These are phyloP conservation scores for Blastobotrys attinorum DNA, from an alignment of 805 yeast species.

Conservation along the genomic window DNA sequence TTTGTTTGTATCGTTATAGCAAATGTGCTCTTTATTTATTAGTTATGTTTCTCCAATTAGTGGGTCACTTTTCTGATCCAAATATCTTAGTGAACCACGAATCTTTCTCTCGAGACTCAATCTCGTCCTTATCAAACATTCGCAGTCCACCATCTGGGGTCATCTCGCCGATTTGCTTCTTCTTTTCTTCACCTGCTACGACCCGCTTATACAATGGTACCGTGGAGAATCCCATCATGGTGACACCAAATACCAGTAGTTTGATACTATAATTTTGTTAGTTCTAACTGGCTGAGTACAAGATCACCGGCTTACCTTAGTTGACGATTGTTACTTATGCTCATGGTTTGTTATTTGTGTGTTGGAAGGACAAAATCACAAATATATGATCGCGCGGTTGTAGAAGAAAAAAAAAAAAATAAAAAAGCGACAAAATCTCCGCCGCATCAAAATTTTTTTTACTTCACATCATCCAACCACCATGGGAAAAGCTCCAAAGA, in stretches of 20 bases:
- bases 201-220: slow-evolving; percentile 15
- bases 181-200: slow-evolving; percentile 36
- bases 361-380: too few relatives aligned
- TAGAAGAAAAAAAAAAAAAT: too few relatives aligned
- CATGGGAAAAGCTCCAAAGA: slow-evolving; percentile 27
- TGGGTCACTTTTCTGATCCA: slow-evolving; percentile 27
- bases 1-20: too few relatives aligned
- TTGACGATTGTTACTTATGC: too few relatives aligned
- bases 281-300: neutral
- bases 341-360: too few relatives aligned
- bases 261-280: slow-evolving; percentile 1
- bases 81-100: slow-evolving; percentile 36
- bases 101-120: slow-evolving; percentile 29
- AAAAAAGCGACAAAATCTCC: too few relatives aligned
- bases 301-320: too few relatives aligned
- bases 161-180: slow-evolving; percentile 39
- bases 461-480: neutral
- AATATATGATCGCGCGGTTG: too few relatives aligned
- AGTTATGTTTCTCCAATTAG: too few relatives aligned
- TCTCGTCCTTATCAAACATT: slow-evolving; percentile 38
- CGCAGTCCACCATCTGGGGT: slow-evolving; percentile 39
- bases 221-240: slow-evolving; percentile 5
- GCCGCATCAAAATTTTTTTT: neutral
- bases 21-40: too few relatives aligned
- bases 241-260: slow-evolving; percentile 4